Conservation (phyloP, 768 basidiomycete genomes). For the Mycena indigotica region DNA sequence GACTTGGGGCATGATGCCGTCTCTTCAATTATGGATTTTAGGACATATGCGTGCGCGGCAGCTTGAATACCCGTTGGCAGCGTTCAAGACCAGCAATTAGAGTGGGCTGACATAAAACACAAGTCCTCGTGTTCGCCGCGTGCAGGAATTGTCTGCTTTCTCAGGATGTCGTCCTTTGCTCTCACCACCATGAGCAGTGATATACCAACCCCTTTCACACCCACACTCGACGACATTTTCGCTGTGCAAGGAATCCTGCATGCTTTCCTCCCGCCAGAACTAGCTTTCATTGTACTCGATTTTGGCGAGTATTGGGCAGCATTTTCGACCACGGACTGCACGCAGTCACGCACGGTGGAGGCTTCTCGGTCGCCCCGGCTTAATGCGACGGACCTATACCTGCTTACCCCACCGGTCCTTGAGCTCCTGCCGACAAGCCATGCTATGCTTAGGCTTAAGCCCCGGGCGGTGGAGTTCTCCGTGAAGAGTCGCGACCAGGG, state of each 20-base stretch:
- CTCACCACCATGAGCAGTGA: no score
- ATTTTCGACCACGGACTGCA: not conserved
- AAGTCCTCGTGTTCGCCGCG: no score
- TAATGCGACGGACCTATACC: not conserved
- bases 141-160: no score
- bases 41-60: no score
- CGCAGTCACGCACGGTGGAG: not conserved
- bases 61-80: no score
- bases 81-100: no score
- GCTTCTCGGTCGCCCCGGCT: not conserved
- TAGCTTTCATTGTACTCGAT: not conserved
- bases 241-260: not conserved
- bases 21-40: no score
- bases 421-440: not conserved
- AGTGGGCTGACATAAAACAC: no score
- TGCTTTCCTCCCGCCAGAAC: not conserved
- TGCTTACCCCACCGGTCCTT: not conserved
- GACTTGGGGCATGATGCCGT: no score
- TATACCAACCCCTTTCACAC: no score
- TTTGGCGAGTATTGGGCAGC: not conserved
- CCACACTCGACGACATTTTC: not conserved
- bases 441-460: not conserved
- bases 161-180: no score
- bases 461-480: not conserved
- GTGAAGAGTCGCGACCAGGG: not conserved